Conservation (phyloP, 306 rosid species). For the Rosa lucieae region DNA sequence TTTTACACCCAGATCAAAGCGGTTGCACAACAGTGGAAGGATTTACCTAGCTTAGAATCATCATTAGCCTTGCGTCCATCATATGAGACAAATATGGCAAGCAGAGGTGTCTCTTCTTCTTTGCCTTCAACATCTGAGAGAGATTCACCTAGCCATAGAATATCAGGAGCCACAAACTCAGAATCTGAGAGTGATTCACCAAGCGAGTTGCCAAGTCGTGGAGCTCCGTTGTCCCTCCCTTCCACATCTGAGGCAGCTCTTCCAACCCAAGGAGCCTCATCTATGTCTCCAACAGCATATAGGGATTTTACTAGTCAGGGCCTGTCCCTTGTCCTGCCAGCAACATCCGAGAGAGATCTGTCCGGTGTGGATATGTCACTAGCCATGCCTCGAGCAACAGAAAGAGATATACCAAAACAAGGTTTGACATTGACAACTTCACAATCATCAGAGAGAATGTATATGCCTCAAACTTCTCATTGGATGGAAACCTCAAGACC, state of each 20-base stretch:
- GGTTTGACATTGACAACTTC: slow-evolving; percentile 30
- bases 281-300: slow-evolving; percentile 41
- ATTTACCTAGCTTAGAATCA: slow-evolving; percentile 36
- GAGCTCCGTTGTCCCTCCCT: slow-evolving; percentile 27
- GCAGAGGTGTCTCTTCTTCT: slow-evolving; percentile 36
- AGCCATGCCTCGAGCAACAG: slow-evolving; percentile 36
- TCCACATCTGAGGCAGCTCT: slow-evolving; percentile 36
- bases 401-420: slow-evolving; percentile 37
- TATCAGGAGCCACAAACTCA: slow-evolving; percentile 31
- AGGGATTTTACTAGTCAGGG: slow-evolving; percentile 39
- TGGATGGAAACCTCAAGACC: slow-evolving; percentile 40
- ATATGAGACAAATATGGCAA: slow-evolving; percentile 32
- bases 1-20: slow-evolving; percentile 66
- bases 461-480: slow-evolving; percentile 37
- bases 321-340: slow-evolving; percentile 34
- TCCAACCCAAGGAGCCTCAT: slow-evolving; percentile 34
- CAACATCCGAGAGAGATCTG: slow-evolving; percentile 38
- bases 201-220: slow-evolving; percentile 39
- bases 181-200: slow-evolving; percentile 52
- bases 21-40: slow-evolving; percentile 69
- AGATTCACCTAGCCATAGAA: slow-evolving; percentile 41
- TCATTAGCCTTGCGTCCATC: slow-evolving; percentile 30
- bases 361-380: slow-evolving; percentile 43
- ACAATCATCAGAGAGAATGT: slow-evolving; percentile 42
- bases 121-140: slow-evolving; percentile 43